Evolutionary conservation across 2,329 filamentous ascomycete genomes (phyloP).

Genomic region (Alternaria solani): DNA sequence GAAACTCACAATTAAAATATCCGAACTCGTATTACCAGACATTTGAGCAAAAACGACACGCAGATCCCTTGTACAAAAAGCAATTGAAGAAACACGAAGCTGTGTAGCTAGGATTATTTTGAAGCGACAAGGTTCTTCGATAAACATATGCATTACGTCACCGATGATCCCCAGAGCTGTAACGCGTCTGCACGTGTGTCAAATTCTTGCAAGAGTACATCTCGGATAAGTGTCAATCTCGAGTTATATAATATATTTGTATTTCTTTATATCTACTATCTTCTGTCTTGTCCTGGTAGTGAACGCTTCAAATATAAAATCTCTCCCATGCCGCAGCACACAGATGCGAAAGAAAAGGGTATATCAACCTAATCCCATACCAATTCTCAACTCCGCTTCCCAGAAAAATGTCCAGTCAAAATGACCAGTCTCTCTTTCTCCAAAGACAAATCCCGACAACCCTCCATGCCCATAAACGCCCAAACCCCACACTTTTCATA

Average conservation of each 20-base stretch:
- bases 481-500: constrained; percentile 25
- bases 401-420: not conserved
- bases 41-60: constrained; percentile 25
- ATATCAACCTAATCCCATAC: constrained; percentile 5
- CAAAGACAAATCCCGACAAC: not conserved
- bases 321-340: not conserved
- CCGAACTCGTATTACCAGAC: constrained; percentile 57
- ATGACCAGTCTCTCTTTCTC: not conserved
- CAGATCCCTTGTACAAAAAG: not conserved
- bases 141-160: constrained; percentile 8
- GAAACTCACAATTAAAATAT: constrained; percentile 64
- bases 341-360: constrained; percentile 5
- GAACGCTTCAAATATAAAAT: not conserved
- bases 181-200: constrained; percentile 4
- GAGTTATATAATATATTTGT: not conserved
- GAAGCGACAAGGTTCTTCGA: not conserved
- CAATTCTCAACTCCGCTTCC: not conserved
- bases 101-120: not conserved
- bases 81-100: not conserved
- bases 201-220: not conserved
- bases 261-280: too few species aligned
- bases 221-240: too few species aligned
- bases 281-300: not conserved
- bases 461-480: constrained; percentile 4
- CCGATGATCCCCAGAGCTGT: not conserved